Conservation (phyloP, 306 rosid genomes). For the Phaseolus lunatus region DNA sequence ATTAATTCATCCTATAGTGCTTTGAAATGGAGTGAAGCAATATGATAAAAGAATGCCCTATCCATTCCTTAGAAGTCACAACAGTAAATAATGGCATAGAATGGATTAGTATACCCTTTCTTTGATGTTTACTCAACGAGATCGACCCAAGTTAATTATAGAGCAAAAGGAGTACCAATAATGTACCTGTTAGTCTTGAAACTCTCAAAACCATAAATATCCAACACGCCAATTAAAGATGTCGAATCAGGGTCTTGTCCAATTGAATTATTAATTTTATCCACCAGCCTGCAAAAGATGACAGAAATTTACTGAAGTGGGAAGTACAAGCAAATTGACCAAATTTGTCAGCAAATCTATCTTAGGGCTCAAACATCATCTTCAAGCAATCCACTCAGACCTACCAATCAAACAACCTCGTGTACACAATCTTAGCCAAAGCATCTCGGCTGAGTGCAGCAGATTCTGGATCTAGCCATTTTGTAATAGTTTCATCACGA, state of each 20-base stretch:
- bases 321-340: slow-evolving; percentile 33
- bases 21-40: slow-evolving; percentile 23
- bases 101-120: slow-evolving; percentile 33
- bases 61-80: slow-evolving; percentile 17
- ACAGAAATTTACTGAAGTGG: slow-evolving; percentile 38
- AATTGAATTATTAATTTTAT: slow-evolving; percentile 86
- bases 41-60: slow-evolving; percentile 14
- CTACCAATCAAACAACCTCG: slow-evolving; percentile 98
- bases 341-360: slow-evolving; percentile 35
- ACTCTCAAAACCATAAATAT: slow-evolving; percentile 99
- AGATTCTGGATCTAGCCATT: slow-evolving; percentile 92
- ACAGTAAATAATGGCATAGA: slow-evolving; percentile 22
- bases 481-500: slow-evolving; percentile 93
- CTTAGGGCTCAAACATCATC: slow-evolving; percentile 27
- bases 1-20: not conserved
- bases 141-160: slow-evolving; percentile 49
- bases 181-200: slow-evolving; percentile 99
- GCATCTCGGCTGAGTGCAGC: slow-evolving; percentile 97
- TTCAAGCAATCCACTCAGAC: slow-evolving; percentile 44
- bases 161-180: slow-evolving; percentile 57
- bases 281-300: slow-evolving; percentile 84
- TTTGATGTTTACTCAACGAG: slow-evolving; percentile 32
- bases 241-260: slow-evolving; percentile 97
- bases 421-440: slow-evolving; percentile 90
- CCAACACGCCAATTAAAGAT: slow-evolving; percentile 92